Evolutionary conservation across 371 early-diverging fungal species (phyloP), one percentile per base, ranked within the genome.

Genomic region (Chytridium lagenaria): DNA sequence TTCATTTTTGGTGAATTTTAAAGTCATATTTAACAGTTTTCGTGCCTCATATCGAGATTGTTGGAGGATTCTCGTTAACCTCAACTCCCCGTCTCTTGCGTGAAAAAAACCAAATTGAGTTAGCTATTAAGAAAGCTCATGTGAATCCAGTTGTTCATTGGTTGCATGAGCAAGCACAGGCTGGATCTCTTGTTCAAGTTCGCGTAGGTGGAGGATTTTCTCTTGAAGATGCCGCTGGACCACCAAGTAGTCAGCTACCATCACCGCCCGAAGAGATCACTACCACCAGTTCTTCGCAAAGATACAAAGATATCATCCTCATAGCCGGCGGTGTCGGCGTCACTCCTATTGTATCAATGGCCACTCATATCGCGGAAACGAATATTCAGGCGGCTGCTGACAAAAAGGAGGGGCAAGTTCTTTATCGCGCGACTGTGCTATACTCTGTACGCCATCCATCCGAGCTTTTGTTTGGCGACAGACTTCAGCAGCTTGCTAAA

Each of bases 271-370:
- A 36, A 5, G 67, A 37, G 1, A 34, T 0, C 23, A 5, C 59
- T 30, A n/a, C 19, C 39, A 19, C 5, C 26, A 10, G 22, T 52
- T 36, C 39, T 19, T 31, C 16, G 19, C 34, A 7, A 22, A 26
- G 22, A 38, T 31, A 44, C 44, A 44, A 67, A 44, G 67, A 69
- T 28, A 37, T 74, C 51, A 37, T 74, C 1, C 40, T 74, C 39
- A 69, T 74, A 50, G 75, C 70, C 1, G 75, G 75, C 26, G 75
- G 75, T 38, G 75, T 74, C 2, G 75, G 75, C 2, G 63, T 65
- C 44, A 69, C 75, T 16, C 75, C 75, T 19, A 26, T 74, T 16
- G 70, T 74, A 23, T 61, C 61, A 19, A 74, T 74, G 69, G 61
- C 69, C 5, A 65, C 70, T 30, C 50, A 65, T 31, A n/a, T 74